A percentile compares a stretch with the other conserved stretches of the same genome.
Evolutionary conservation across 2,329 filamentous ascomycete genomes (phyloP).

Genomic region (Fusarium tjaetaba): DNA sequence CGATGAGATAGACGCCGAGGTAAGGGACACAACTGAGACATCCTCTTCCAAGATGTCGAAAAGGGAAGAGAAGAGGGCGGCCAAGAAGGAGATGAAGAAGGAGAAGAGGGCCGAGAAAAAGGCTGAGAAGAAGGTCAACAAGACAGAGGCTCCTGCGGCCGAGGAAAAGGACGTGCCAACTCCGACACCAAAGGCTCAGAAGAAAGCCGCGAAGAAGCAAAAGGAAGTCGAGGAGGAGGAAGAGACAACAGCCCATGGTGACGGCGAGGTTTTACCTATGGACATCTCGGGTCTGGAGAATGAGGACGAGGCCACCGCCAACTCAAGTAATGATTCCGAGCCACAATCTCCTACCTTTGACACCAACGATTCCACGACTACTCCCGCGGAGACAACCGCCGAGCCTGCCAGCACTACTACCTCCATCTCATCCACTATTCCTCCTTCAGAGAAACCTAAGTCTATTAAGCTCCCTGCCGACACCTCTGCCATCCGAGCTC

Average conservation of each 20-base stretch:
- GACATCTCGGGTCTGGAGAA: slow-evolving; percentile 46
- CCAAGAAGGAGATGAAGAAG: slow-evolving; percentile 59
- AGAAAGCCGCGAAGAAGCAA: slow-evolving; percentile 43
- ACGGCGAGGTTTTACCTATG: slow-evolving; percentile 38
- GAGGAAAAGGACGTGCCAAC: slow-evolving; percentile 44
- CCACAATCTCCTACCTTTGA: slow-evolving; percentile 66
- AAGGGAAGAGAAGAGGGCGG: slow-evolving; percentile 64
- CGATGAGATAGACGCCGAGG: slow-evolving; percentile 40
- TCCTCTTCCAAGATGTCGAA: slow-evolving; percentile 58
- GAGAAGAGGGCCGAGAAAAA: slow-evolving; percentile 54
- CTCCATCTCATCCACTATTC: slow-evolving; percentile 73
- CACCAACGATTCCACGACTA: slow-evolving; percentile 54
- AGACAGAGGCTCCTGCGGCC: slow-evolving; percentile 48
- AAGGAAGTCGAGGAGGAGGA: slow-evolving; percentile 30
- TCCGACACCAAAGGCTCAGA: slow-evolving; percentile 38
- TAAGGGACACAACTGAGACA: slow-evolving; percentile 55
- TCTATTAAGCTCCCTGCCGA: slow-evolving; percentile 75
- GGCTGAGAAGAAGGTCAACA: slow-evolving; percentile 56
- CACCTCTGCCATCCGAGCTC: slow-evolving; percentile 78
- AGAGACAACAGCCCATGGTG: slow-evolving; percentile 5
- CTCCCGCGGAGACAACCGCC: slow-evolving; percentile 50
- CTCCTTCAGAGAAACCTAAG: slow-evolving; percentile 70
- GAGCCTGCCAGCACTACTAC: slow-evolving; percentile 69
- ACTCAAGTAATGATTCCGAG: slow-evolving; percentile 64
- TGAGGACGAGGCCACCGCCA: slow-evolving; percentile 57